Evolutionary conservation across 768 basidiomycete genomes (phyloP).

Genomic region (Heimioporus sp.): DNA sequence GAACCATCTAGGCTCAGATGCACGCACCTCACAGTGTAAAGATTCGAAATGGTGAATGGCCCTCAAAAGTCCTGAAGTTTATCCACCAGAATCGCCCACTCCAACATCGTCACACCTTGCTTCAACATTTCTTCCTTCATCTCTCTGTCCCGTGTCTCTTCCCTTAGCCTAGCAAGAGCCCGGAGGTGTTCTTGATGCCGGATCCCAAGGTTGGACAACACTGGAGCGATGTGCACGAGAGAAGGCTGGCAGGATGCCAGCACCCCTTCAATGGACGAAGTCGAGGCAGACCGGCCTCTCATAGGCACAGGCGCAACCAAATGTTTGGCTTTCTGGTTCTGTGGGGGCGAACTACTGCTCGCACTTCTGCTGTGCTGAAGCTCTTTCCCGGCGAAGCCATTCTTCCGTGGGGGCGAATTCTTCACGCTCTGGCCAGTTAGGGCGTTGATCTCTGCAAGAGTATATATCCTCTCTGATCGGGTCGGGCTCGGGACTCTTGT

Average conservation of each 20-base stretch:
- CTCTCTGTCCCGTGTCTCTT: constrained; percentile 66
- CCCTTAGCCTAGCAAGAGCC: constrained; percentile 58
- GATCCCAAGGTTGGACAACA: constrained; percentile 59
- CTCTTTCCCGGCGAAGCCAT: constrained; percentile 8
- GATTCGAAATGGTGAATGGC: neutral
- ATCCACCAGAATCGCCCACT: constrained; percentile 79
- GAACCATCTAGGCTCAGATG: neutral
- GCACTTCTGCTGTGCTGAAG: constrained; percentile 10
- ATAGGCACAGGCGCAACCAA: constrained; percentile 4
- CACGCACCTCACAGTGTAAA: neutral
- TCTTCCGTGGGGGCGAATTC: constrained; percentile 22
- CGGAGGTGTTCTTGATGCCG: constrained; percentile 56
- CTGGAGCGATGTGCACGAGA: constrained; percentile 57
- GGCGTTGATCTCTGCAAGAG: constrained; percentile 33
- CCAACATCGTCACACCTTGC: constrained; percentile 67
- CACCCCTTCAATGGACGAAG: constrained; percentile 47
- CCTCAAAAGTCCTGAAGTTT: constrained; percentile 43
- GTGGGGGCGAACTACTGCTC: constrained; percentile 22
- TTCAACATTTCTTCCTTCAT: constrained; percentile 68
- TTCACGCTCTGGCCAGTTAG: constrained; percentile 26
- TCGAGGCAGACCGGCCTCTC: constrained; percentile 35
- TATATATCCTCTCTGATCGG: constrained; percentile 34
- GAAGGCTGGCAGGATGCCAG: constrained; percentile 65
- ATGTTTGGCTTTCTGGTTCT: constrained; percentile 11
- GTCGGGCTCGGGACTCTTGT: constrained; percentile 25